phyloP scores from a whole-genome alignment of 2,329 filamentous ascomycete species.

The Emmonsia crescens region DNA sequence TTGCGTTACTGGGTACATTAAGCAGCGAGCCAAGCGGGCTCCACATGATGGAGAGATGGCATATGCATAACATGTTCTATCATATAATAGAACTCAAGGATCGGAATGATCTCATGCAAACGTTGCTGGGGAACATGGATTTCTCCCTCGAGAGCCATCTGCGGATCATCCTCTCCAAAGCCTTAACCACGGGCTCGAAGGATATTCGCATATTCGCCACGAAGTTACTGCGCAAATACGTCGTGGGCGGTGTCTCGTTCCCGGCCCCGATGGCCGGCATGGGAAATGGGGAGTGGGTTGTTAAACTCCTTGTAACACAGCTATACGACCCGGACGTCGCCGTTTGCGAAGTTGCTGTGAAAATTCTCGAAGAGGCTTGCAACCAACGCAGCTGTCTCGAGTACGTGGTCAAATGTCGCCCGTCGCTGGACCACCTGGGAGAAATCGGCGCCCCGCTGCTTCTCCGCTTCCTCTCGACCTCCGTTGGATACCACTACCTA shows the following conservation, averaged over 20 bases:
- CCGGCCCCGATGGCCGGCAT: constrained; percentile 22
- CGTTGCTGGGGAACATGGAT: constrained; percentile 82
- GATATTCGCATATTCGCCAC: constrained; percentile 85
- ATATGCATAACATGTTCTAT: constrained; percentile 99
- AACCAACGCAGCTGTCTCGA: constrained; percentile 85
- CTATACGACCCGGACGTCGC: constrained; percentile 95
- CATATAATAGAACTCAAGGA: constrained; percentile 89
- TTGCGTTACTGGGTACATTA: constrained; percentile 78
- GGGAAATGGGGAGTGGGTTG: constrained; percentile 81
- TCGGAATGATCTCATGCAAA: constrained; percentile 80
- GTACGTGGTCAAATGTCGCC: constrained; percentile 92
- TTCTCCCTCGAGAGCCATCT: constrained; percentile 83
- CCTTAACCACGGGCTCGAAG: constrained; percentile 81
- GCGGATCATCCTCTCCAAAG: constrained; percentile 84
- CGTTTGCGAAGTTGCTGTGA: constrained; percentile 90
- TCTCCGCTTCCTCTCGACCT: constrained; percentile 86
- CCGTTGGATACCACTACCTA: constrained; percentile 93
- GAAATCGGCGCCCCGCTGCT: constrained; percentile 92
- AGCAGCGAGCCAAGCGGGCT: constrained; percentile 75
- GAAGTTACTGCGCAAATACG: constrained; percentile 76
- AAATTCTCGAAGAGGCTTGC: constrained; percentile 94
- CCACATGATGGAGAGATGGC: constrained; percentile 87
- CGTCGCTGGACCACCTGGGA: constrained; percentile 85
- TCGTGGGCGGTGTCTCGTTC: constrained; percentile 46
- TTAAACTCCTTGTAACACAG: constrained; percentile 92